Base-by-base conservation (phyloP, 306 rosid species). In the Gastrolobium bilobum region DNA sequence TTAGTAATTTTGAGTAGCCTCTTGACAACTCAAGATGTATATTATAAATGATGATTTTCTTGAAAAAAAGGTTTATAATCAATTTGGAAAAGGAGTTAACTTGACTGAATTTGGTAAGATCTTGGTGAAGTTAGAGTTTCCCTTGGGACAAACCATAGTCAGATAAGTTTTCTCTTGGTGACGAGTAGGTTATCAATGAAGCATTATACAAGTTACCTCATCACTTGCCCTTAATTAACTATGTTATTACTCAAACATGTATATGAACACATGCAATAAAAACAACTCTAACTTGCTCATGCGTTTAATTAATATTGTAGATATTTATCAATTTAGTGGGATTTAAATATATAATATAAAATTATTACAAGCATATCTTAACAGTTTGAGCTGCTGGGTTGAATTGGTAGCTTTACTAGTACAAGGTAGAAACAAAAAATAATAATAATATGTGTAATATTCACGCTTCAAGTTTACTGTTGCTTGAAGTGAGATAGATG, bases 111-210 rank as follows among this genome's bases (percentile, higher is more conserved):
- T 80, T 63, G 84, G 76, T 64, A 84, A 69, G 84, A 79, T 66
- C 52, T 13, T 3, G 33, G 75, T 30, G 56, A 46, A 15, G 71
- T 38, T 11, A 5, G 42, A 75, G 76, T 58, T 66, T 43, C 46
- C 53, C 63, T 48, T 7, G 1, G 26, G 59, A 43, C 33, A 64
- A 73, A 65, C 51, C 44, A 34, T 4, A 56, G 47, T n/a, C 38
- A 57, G 6, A 35, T 31, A 63, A 37, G 64, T 54, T 88, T 50
- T 86, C 51, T 69, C 76, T 77, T 63, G 86, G 88, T 80, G 83
- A 78, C 60, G 60, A 82, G 85, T 86, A 86, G 92, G 89, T 80
- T 75, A 89, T 78, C 89, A 59, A 60, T 48, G 79, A 67, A 57
- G 63, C 64, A 6, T 76, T 43, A 71, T 64, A 77, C 86, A 81